Base-by-base conservation (phyloP, 768 basidiomycete species). In the Boletus rubropictus region DNA sequence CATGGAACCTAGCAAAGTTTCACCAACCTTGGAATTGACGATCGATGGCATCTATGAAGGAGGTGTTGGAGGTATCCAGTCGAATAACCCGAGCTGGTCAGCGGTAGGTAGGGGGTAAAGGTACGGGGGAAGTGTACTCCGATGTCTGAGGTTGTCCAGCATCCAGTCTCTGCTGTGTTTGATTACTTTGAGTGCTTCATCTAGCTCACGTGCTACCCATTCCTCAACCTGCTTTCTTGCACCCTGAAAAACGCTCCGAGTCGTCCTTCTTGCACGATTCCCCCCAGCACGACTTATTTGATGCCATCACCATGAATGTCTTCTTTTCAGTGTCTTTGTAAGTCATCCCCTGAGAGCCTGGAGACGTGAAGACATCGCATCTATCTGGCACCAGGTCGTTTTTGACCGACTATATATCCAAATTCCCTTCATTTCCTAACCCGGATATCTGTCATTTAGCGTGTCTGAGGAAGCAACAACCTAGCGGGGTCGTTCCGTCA, bases 381-480 rank as follows among this genome's bases (percentile, higher is more conserved):
- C 8, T 8, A 53, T 35, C 21, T 29, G 25, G 4, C 17, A 22
- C 3, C 55, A 86, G 83, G 85, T 88, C 54, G 86, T 88, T 7
- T 79, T 84, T 64, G 88, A 89, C 59, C 85, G 0, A 70, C 69
- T 31, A 86, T 86, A 0, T 89, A 88, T 57, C 88, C 86, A 18
- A 88, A 89, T 62, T 86, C 89, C 59, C 72, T 86, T 40, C 75
- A 78, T 34, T 90, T 89, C 60, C 72, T 89, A 28, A 64, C 39
- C 66, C 73, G 5, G 57, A 63, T 12, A 74, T 87, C 33, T 89
- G 86, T 82, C 86, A 0, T 89, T 89, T 65, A 78, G 79, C 53
- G 78, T 91, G 32, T 84, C 86, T 89, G 88, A 85, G 84, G 86
- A 3, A 85, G 86, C 25, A 76, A 78, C 53, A 80, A 77, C 39